phyloP scores from a whole-genome alignment of 345 rosid species.

The Linum tenue region DNA sequence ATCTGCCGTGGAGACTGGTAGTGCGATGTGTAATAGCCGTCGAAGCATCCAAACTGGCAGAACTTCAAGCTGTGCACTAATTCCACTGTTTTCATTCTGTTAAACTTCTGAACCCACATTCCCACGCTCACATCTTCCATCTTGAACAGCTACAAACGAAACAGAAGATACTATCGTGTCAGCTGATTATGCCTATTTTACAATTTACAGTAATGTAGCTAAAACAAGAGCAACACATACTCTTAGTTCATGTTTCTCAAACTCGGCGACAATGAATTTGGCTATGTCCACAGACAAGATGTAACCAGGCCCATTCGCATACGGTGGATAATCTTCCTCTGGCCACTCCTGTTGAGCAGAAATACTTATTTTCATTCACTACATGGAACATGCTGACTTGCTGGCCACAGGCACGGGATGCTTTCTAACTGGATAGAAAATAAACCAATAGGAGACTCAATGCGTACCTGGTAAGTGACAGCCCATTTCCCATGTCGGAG shows the following conservation, averaged over 20 bases:
- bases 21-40: slow-evolving; percentile 79
- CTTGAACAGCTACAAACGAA: slow-evolving; percentile 61
- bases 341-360: slow-evolving; percentile 66
- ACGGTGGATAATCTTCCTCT: slow-evolving; percentile 91
- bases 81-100: slow-evolving; percentile 61
- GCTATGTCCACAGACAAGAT: slow-evolving; percentile 73
- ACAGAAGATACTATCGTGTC: background rate
- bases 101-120: slow-evolving; percentile 97
- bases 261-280: slow-evolving; percentile 55
- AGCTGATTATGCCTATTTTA: slow-evolving; percentile 1
- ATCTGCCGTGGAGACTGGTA: slow-evolving; percentile 96
- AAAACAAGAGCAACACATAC: slow-evolving; percentile 25
- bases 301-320: slow-evolving; percentile 95
- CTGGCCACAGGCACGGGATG: background rate
- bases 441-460: background rate
- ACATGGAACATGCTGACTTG: too few species aligned
- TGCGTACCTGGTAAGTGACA: slow-evolving; percentile 79
- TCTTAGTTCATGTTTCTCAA: slow-evolving; percentile 66
- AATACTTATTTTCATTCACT: too few species aligned
- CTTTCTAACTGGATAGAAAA: background rate
- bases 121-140: slow-evolving; percentile 99
- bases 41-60: slow-evolving; percentile 90
- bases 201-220: background rate
- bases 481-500: slow-evolving; percentile 94
- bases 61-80: slow-evolving; percentile 73